Base-by-base conservation (phyloP, 345 rosid species). In the Gossypium australe region DNA sequence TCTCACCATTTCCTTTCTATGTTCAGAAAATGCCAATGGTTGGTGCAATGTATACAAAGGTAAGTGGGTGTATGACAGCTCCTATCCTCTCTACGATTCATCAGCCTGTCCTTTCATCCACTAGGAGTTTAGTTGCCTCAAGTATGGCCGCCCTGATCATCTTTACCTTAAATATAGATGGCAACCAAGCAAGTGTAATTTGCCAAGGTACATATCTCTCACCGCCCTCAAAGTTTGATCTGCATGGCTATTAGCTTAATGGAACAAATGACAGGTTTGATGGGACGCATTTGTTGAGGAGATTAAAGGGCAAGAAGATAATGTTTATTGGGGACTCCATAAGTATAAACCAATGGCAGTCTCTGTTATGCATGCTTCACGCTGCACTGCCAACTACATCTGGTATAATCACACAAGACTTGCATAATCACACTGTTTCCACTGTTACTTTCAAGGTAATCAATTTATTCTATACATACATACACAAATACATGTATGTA, bases 61-160 rank as follows among this genome's bases (percentile, higher is more conserved):
- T 55, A 85, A 81, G 18, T 94, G 98, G 97, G 85, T 87, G 9
- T 78, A 77, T 78, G 97, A 94, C 75, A 9, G 41, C 24, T 85
- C 91, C 59, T 89, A 86, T 67, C 98, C 97, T 62, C 89, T 87
- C 66, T 94, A 89, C 43, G 66, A 88, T 61, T 84, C 97, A 58
- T 77, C 93, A 0, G 70, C 80, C 12, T 94, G 97, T 62, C 95
- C 94, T 1, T 86, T 81, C 78, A 82, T 94, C 73, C 90, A 88
- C 71, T 88, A 87, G 79, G 97, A 94, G 65, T 94, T 86, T 69
- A 86, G 92, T 70, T 94, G 98, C 83, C 78, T 82, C 56, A 87
- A 90, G 74, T 94, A 59, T 11, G 63, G 63, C 63, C 63, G 63
- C 3, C 66, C 44, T 10, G 18, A 61, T 41, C 85, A 56, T 18